Evolutionary conservation across 192 early-diverging fungal species (phyloP).

Genomic region (Mortierella claussenii): DNA sequence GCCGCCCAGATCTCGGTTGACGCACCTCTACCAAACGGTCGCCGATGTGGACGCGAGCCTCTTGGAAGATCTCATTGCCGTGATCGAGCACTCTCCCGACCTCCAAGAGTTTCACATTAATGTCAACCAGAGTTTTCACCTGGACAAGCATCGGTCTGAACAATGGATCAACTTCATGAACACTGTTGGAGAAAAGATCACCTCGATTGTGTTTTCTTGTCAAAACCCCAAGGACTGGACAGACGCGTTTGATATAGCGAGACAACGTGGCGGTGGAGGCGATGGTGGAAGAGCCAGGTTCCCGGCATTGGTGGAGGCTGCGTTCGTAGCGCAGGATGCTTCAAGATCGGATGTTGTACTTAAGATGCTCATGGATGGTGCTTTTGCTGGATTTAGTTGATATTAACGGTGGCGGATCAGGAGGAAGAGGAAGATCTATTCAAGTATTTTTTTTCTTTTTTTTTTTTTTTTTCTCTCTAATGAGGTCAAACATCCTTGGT

Average conservation of each 20-base stretch:
- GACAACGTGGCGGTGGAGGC: too few relatives aligned
- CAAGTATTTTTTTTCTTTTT: background rate
- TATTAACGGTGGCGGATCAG: too few relatives aligned
- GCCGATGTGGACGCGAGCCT: slow-evolving; percentile 3
- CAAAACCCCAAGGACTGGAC: slow-evolving; percentile 6
- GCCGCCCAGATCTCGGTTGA: background rate
- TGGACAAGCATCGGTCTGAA: background rate
- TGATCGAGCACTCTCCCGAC: slow-evolving; percentile 2
- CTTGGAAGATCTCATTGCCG: background rate
- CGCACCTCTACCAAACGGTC: background rate
- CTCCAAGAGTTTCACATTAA: background rate
- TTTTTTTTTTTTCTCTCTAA: background rate
- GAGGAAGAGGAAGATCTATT: too few relatives aligned
- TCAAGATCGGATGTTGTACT: too few relatives aligned
- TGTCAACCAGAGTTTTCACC: background rate
- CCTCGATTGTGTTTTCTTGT: background rate
- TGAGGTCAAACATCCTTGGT: background rate
- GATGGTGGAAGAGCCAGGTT: too few relatives aligned
- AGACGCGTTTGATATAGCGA: background rate
- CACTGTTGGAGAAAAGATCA: background rate
- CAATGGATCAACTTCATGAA: slow-evolving; percentile 1
- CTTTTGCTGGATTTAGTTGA: too few relatives aligned
- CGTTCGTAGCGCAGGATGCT: too few relatives aligned
- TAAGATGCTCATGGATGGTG: too few relatives aligned
- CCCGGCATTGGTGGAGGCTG: too few relatives aligned